phyloP scores from a whole-genome alignment of 169 alveolate genomes.

The Babesia ovata region DNA sequence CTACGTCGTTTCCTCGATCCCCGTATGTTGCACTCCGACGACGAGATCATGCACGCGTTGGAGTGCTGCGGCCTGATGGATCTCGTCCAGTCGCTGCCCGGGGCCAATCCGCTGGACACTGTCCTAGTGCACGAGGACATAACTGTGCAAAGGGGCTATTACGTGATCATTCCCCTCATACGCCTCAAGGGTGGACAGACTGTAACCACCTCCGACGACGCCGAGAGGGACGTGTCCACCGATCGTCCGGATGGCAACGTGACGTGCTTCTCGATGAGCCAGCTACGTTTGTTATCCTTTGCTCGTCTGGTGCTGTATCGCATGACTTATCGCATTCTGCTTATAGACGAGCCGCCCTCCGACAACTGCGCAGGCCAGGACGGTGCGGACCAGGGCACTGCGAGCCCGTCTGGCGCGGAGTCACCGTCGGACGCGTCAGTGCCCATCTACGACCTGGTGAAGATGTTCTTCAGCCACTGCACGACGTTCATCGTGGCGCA shows the following conservation, averaged over 20 bases:
- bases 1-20: conserved; percentile 66
- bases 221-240: neutral
- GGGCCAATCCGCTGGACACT: conserved; percentile 37
- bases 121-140: conserved; percentile 26
- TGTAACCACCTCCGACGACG: neutral
- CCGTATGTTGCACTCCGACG: conserved; percentile 50
- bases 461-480: conserved; percentile 58
- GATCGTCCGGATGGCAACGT: neutral
- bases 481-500: conserved; percentile 69
- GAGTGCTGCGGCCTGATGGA: conserved; percentile 57
- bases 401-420: neutral
- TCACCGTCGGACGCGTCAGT: conserved; percentile 21
- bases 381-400: neutral
- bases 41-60: conserved; percentile 38
- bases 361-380: conserved; percentile 40
- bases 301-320: conserved; percentile 78
- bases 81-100: conserved; percentile 32
- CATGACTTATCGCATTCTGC: conserved; percentile 71
- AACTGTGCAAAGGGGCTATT: conserved; percentile 7
- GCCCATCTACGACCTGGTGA: conserved; percentile 60
- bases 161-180: conserved; percentile 14
- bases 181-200: conserved; percentile 1
- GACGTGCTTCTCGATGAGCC: conserved; percentile 39
- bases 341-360: conserved; percentile 85
- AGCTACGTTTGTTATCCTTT: conserved; percentile 75